Conservation (phyloP, 2,329 filamentous ascomycete genomes). For the Tolypocladium ophioglossoides region DNA sequence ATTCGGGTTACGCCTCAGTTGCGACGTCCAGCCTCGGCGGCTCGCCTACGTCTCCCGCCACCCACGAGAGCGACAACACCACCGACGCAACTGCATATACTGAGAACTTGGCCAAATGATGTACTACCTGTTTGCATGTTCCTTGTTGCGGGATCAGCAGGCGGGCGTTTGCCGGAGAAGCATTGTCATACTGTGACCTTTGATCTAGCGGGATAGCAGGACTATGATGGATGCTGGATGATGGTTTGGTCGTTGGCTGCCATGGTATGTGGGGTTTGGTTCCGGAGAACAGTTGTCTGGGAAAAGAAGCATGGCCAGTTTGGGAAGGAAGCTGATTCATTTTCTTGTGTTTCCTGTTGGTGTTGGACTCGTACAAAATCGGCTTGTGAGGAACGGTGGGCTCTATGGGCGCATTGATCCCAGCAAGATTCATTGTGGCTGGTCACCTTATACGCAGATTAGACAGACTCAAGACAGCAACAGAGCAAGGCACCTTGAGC, state of each 20-base stretch:
- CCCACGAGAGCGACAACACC: not conserved
- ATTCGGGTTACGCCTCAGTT: not conserved
- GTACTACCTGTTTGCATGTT: not conserved
- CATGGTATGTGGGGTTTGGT: not conserved
- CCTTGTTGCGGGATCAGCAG: not conserved
- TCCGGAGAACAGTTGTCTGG: no score
- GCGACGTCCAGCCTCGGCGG: not conserved
- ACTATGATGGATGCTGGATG: not conserved
- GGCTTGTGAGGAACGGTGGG: not conserved
- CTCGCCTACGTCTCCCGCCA: not conserved
- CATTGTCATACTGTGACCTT: not conserved
- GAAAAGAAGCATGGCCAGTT: no score
- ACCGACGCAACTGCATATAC: not conserved
- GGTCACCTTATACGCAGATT: not conserved
- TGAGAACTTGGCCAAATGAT: not conserved
- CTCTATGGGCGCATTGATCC: no score
- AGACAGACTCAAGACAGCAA: not conserved
- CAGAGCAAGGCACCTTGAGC: not conserved
- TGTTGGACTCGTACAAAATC: not conserved
- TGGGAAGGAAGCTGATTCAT: not conserved
- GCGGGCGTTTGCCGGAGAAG: not conserved
- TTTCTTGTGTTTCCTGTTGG: not conserved
- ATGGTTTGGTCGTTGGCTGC: not conserved
- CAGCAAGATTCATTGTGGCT: no score
- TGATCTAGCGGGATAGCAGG: not conserved